A percentile compares a stretch with the other conserved stretches of the same genome.
Evolutionary conservation across 495 filamentous ascomycete genomes (phyloP).

Genomic region (Pseudevernia furfuracea): DNA sequence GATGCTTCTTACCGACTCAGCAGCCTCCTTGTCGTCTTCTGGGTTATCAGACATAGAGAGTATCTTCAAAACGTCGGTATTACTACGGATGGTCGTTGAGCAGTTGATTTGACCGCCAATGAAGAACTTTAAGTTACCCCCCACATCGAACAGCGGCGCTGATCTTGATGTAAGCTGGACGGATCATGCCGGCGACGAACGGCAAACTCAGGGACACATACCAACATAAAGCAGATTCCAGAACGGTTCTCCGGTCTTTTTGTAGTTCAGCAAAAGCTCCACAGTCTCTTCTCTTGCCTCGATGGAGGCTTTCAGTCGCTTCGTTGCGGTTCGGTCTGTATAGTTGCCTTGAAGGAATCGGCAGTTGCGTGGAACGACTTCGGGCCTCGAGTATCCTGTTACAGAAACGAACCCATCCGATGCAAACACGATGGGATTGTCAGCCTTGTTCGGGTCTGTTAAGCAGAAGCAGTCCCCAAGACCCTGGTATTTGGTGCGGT

Average conservation of each 20-base stretch:
- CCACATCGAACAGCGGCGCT: conserved; percentile 41
- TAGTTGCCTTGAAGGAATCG: conserved; percentile 43
- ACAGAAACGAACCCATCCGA: conserved; percentile 46
- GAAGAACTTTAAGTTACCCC: conserved; percentile 40
- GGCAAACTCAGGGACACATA: conserved; percentile 14
- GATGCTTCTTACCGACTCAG: conserved; percentile 14
- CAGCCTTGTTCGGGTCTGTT: conserved; percentile 38
- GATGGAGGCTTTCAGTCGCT: conserved; percentile 38
- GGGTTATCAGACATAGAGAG: conserved; percentile 32
- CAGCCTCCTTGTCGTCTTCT: conserved; percentile 22
- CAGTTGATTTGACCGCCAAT: conserved; percentile 52
- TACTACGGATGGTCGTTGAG: conserved; percentile 42
- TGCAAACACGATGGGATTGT: conserved; percentile 45
- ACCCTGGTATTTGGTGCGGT: conserved; percentile 33
- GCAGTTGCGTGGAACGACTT: conserved; percentile 44
- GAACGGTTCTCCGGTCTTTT: conserved; percentile 45
- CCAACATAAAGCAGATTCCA: conserved; percentile 48
- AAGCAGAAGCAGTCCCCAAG: conserved; percentile 41
- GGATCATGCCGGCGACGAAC: not conserved
- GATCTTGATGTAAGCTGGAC: not conserved
- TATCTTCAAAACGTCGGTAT: conserved; percentile 43
- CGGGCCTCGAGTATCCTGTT: conserved; percentile 40
- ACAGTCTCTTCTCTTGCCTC: conserved; percentile 37
- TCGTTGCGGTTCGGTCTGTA: conserved; percentile 37
- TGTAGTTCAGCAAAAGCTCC: conserved; percentile 47